phyloP scores from a whole-genome alignment of 345 rosid genomes.

The Eucalyptus tenuipes region DNA sequence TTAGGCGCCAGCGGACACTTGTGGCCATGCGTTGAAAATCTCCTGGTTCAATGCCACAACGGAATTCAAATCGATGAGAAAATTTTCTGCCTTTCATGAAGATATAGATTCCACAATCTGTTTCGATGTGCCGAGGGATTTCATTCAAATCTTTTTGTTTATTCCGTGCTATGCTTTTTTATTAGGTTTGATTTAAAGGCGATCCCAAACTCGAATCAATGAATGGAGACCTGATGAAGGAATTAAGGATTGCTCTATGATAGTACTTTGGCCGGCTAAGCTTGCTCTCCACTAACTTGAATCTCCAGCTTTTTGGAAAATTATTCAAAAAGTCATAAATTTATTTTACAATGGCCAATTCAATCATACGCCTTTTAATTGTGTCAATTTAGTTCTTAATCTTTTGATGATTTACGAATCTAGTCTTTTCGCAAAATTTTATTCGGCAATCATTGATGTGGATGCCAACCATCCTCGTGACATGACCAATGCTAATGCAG shows the following conservation, averaged over 20 bases:
- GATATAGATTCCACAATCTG: neutral
- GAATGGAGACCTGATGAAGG: neutral
- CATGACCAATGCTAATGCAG: accelerated
- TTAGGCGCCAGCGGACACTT: neutral
- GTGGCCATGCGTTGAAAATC: neutral
- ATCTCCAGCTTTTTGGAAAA: neutral
- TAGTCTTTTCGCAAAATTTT: neutral
- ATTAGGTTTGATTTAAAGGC: neutral
- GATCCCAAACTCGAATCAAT: neutral
- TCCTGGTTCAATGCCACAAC: neutral
- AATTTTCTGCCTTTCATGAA: neutral
- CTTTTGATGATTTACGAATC: neutral
- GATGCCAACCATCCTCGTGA: neutral
- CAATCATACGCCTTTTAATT: neutral
- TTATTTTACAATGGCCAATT: neutral
- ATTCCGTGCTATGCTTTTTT: neutral
- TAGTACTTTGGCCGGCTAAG: neutral
- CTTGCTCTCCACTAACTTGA: neutral
- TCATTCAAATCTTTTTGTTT: neutral
- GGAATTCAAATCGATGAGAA: neutral
- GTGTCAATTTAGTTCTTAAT: neutral
- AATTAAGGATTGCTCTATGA: neutral
- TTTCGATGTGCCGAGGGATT: neutral
- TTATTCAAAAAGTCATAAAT: neutral
- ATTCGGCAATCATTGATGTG: neutral